Conservation (phyloP, 2,329 filamentous ascomycete species). For the Aureobasidium sp. region DNA sequence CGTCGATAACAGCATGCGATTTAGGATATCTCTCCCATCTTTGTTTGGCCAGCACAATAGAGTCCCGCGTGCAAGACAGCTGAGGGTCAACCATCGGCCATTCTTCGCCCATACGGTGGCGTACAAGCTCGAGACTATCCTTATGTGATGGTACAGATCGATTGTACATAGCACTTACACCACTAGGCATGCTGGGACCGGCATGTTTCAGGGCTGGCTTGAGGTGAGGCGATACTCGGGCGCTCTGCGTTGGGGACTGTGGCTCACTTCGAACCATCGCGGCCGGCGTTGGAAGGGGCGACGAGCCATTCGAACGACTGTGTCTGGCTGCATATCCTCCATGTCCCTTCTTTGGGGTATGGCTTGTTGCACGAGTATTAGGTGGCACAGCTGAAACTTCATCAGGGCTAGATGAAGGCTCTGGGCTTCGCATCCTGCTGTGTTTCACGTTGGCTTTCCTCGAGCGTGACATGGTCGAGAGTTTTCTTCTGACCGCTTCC, state of each 20-base stretch:
- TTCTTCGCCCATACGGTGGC: constrained; percentile 19
- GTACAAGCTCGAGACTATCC: constrained; percentile 27
- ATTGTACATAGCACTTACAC: constrained; percentile 21
- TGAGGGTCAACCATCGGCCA: constrained; percentile 19
- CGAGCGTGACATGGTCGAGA: neutral
- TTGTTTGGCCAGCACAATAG: constrained; percentile 24
- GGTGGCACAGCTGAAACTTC: neutral
- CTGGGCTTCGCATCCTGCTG: neutral
- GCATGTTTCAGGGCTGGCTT: neutral
- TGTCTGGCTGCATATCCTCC: neutral
- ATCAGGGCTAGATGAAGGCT: neutral
- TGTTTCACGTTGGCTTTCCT: neutral
- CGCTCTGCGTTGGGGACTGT: neutral
- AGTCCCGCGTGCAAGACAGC: constrained; percentile 24
- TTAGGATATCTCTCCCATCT: constrained; percentile 22
- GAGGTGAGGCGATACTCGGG: neutral
- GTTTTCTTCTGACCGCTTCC: constrained; percentile 1
- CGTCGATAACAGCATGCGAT: neutral
- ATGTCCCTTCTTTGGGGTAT: neutral
- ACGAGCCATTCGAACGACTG: neutral
- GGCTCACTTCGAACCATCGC: neutral
- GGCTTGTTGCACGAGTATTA: neutral
- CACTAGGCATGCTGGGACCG: constrained; percentile 17
- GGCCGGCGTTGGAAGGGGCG: neutral
- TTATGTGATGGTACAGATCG: constrained; percentile 22